phyloP scores from a whole-genome alignment of 2,329 filamentous ascomycete species.

The Trichothecium roseum region DNA sequence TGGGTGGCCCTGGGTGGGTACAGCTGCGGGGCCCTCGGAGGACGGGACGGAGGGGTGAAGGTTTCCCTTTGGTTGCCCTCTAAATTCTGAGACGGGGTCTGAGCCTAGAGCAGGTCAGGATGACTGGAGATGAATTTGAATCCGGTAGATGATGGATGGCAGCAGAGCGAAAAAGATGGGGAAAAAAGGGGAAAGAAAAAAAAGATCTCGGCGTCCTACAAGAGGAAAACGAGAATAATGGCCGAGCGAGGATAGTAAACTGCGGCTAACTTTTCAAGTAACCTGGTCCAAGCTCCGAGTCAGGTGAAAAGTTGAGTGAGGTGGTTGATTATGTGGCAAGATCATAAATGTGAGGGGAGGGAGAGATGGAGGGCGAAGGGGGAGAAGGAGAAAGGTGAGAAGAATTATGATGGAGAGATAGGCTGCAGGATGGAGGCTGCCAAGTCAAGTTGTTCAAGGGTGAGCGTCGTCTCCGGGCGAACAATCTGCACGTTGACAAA shows the following conservation, averaged over 20 bases:
- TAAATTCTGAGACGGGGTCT: too few relatives aligned
- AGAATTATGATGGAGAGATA: not conserved
- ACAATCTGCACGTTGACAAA: not conserved
- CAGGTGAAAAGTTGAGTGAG: not conserved
- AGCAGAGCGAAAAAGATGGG: too few relatives aligned
- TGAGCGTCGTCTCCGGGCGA: not conserved
- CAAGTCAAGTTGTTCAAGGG: constrained; percentile 1
- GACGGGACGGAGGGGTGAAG: too few relatives aligned
- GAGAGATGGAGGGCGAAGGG: not conserved
- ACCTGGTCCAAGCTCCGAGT: not conserved
- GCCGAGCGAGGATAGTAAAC: constrained; percentile 1
- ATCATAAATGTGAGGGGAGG: not conserved
- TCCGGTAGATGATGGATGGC: too few relatives aligned
- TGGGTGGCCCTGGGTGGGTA: too few relatives aligned
- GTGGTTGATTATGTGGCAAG: not conserved
- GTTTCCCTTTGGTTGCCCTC: too few relatives aligned
- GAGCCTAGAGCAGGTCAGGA: too few relatives aligned
- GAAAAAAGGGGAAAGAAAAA: not conserved
- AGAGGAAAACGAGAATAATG: not conserved
- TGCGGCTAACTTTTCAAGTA: not conserved
- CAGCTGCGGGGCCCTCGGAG: too few relatives aligned
- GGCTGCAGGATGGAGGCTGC: not conserved
- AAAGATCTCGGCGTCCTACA: not conserved
- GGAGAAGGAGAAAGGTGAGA: not conserved
- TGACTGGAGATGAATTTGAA: too few relatives aligned